phyloP scores from a whole-genome alignment of 208 protist genomes.

The Acanthamoeba triangularis region DNA sequence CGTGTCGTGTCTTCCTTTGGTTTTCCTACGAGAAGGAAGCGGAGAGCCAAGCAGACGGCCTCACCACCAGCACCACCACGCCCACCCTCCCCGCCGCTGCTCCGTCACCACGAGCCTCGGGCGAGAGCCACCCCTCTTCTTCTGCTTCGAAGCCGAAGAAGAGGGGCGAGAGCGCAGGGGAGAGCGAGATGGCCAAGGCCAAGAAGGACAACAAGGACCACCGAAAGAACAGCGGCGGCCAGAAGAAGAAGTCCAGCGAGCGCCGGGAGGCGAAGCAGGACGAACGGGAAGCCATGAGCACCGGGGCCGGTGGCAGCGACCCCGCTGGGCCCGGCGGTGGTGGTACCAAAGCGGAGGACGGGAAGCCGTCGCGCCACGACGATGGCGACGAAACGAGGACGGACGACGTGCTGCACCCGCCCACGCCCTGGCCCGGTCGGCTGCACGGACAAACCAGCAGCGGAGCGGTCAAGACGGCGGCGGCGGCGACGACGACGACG shows the following conservation, averaged over 20 bases:
- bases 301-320: not conserved
- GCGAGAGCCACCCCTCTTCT: not conserved
- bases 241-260: slow-evolving; percentile 37
- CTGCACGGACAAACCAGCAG: not conserved
- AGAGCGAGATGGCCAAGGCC: not conserved
- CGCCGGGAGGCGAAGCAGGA: not conserved
- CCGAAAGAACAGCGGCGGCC: not conserved
- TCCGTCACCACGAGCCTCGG: not conserved
- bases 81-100: not conserved
- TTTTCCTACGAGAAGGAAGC: not conserved
- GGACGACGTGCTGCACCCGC: not conserved
- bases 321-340: not conserved
- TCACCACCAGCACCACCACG: not conserved
- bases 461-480: not conserved
- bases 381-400: not conserved
- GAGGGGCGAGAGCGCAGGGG: not conserved
- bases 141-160: not conserved
- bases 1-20: not conserved
- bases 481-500: not conserved
- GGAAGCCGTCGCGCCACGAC: not conserved
- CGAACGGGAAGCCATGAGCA: not conserved
- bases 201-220: not conserved
- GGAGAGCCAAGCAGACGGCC: not conserved
- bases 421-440: slow-evolving; percentile 1
- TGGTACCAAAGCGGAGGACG: not conserved